A percentile compares a stretch with the other conserved stretches of the same genome.
Conservation (phyloP, 2,329 filamentous ascomycete species). For the Diaporthe eres region DNA sequence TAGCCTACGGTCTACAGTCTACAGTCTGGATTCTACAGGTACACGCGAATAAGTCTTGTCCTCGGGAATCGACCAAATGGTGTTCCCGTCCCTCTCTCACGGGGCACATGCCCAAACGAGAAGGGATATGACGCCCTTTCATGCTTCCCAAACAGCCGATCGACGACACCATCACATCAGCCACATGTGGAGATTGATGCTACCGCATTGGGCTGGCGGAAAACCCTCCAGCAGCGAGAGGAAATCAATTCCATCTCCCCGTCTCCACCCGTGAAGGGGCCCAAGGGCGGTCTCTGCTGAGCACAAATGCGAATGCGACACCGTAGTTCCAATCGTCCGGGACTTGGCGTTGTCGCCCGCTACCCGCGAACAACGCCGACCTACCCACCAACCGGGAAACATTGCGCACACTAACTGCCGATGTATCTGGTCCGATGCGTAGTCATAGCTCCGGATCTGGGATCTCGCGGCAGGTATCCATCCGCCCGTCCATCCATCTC, state of each 20-base stretch:
- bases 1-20: background rate
- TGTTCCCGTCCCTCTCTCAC: background rate
- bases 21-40: background rate
- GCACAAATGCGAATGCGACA: slow-evolving; percentile 20
- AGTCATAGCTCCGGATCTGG: slow-evolving; percentile 17
- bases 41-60: slow-evolving; percentile 2
- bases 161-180: slow-evolving; percentile 30
- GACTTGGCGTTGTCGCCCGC: background rate
- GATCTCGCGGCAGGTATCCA: slow-evolving; percentile 26
- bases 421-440: slow-evolving; percentile 15
- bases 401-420: background rate
- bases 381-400: slow-evolving; percentile 6
- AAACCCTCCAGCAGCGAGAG: background rate
- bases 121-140: slow-evolving; percentile 13
- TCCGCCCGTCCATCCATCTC: slow-evolving; percentile 33
- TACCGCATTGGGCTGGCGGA: background rate
- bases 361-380: background rate
- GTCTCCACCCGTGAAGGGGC: background rate
- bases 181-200: slow-evolving; percentile 22
- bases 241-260: background rate
- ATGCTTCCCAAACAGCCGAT: slow-evolving; percentile 26
- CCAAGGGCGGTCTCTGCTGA: background rate
- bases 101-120: slow-evolving; percentile 22
- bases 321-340: slow-evolving; percentile 19
- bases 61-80: background rate